A percentile compares a stretch with the other conserved stretches of the same genome.
phyloP scores from a whole-genome alignment of 768 basidiomycete genomes.

The Lactarius trivialis region DNA sequence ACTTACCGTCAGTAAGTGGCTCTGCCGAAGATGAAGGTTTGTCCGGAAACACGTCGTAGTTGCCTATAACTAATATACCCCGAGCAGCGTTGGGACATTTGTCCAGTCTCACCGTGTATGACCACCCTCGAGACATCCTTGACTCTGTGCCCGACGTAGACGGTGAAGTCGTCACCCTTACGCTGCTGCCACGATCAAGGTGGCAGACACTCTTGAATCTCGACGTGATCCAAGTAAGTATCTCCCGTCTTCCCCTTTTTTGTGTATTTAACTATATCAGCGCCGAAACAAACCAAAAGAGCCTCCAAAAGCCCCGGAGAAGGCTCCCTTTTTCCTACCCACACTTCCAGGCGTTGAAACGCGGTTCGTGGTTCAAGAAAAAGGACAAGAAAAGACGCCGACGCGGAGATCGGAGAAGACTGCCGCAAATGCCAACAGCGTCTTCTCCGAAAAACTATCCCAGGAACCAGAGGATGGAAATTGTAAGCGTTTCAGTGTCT shows the following conservation, averaged over 20 bases:
- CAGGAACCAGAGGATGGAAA: conserved; percentile 50
- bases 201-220: conserved; percentile 98
- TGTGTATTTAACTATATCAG: conserved; percentile 32
- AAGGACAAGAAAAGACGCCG: conserved; percentile 35
- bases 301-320: conserved; percentile 88
- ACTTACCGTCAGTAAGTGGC: conserved; percentile 82
- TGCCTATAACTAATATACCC: conserved; percentile 1
- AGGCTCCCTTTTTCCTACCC: conserved; percentile 96
- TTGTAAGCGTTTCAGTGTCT: conserved; percentile 50
- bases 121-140: conserved; percentile 61
- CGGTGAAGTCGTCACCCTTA: conserved; percentile 88
- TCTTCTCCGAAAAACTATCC: conserved; percentile 61
- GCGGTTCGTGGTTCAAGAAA: conserved; percentile 60
- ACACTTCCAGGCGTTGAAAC: conserved; percentile 83
- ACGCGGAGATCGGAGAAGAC: conserved; percentile 50
- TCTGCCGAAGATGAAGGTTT: conserved; percentile 73
- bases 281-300: conserved; percentile 97
- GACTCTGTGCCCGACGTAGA: conserved; percentile 84
- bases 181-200: conserved; percentile 81
- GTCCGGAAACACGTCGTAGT: conserved; percentile 16
- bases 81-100: conserved; percentile 62
- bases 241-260: neutral
- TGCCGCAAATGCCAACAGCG: conserved; percentile 49
- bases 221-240: conserved; percentile 80
- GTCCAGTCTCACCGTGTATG: conserved; percentile 53